phyloP scores from a whole-genome alignment of 2,329 filamentous ascomycete genomes.

The Hymenoscyphus infarciens region DNA sequence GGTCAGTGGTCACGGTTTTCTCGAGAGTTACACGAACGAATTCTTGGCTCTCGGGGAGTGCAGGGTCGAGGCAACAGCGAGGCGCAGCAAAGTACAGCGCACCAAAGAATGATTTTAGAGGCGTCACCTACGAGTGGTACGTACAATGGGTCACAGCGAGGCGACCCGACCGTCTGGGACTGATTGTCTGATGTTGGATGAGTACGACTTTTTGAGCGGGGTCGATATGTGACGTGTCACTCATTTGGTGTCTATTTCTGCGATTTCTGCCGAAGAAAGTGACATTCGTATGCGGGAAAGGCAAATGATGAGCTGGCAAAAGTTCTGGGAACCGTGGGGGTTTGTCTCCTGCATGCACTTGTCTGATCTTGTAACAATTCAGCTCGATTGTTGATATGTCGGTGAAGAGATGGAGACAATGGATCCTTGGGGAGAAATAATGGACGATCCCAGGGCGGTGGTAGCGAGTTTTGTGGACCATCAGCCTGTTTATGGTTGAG shows the following conservation, averaged over 20 bases:
- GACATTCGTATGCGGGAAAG: neutral
- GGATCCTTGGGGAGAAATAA: too few relatives aligned
- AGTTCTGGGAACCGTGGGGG: neutral
- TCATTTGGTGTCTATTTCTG: neutral
- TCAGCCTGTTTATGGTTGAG: too few relatives aligned
- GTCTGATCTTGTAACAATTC: neutral
- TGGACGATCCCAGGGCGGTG: too few relatives aligned
- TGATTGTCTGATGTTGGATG: neutral
- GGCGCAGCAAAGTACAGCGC: slow-evolving; percentile 4
- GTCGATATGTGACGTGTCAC: slow-evolving; percentile 5
- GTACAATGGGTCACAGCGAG: neutral
- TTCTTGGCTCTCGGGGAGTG: neutral
- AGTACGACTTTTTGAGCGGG: slow-evolving; percentile 1
- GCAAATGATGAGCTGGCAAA: neutral
- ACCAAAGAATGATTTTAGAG: neutral
- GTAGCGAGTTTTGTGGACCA: too few relatives aligned
- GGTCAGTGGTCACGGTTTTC: neutral
- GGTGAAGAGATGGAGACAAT: neutral
- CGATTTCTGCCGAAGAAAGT: neutral
- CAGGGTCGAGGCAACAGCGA: neutral
- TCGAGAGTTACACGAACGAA: neutral
- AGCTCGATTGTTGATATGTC: neutral
- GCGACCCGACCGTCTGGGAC: slow-evolving; percentile 6
- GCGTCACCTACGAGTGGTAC: neutral
- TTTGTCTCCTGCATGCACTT: neutral